Conservation (phyloP, 495 filamentous ascomycete species). For the Podospora pseudocomata region DNA sequence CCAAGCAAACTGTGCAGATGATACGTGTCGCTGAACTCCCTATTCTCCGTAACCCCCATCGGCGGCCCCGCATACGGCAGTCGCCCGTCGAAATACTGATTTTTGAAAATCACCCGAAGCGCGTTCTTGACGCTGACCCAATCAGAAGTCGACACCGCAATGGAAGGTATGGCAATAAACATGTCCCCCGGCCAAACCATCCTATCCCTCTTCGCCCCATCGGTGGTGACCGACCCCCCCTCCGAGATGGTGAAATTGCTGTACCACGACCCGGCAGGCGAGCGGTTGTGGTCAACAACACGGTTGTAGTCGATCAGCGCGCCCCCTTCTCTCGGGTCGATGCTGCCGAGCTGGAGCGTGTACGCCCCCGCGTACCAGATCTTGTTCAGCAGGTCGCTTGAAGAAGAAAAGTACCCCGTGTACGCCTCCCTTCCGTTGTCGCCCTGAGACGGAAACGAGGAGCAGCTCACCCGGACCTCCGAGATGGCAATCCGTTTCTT, state of each 20-base stretch:
- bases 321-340: constrained; percentile 48
- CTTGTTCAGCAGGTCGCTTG: constrained; percentile 48
- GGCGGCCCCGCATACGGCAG: constrained; percentile 60
- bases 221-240: constrained; percentile 49
- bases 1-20: constrained; percentile 60
- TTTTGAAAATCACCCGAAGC: constrained; percentile 41
- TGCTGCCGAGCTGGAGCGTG: constrained; percentile 56
- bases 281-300: constrained; percentile 32
- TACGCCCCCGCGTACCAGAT: constrained; percentile 65
- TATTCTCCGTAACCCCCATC: constrained; percentile 45
- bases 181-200: constrained; percentile 56
- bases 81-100: constrained; percentile 46
- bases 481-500: constrained; percentile 22
- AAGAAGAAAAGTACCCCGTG: constrained; percentile 48
- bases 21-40: constrained; percentile 55
- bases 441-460: constrained; percentile 33
- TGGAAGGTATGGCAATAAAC: constrained; percentile 45
- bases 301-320: constrained; percentile 44
- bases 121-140: constrained; percentile 44
- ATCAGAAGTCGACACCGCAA: constrained; percentile 46
- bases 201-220: constrained; percentile 58
- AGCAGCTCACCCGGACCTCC: constrained; percentile 37
- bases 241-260: constrained; percentile 49
- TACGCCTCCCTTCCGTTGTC: constrained; percentile 37
- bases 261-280: constrained; percentile 38